Conservation (phyloP, 768 basidiomycete species). For the Paxillus ammoniavirescens region DNA sequence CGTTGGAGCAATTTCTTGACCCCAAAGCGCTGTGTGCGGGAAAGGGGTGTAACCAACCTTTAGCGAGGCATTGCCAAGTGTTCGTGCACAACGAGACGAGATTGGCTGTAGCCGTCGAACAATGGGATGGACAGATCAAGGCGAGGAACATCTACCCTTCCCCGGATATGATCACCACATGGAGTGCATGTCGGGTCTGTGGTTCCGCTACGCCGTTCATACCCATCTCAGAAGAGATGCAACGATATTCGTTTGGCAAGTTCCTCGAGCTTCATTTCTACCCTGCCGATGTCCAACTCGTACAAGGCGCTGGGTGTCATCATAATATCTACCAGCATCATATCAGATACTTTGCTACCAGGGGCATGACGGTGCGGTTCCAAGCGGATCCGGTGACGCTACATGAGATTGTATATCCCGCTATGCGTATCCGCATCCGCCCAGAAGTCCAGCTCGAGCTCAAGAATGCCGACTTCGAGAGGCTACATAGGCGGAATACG, state of each 20-base stretch:
- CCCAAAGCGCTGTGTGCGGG: constrained; percentile 77
- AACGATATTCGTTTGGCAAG: constrained; percentile 91
- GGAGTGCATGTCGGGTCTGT: constrained; percentile 83
- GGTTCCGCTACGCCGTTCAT: constrained; percentile 84
- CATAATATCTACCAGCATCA: constrained; percentile 96
- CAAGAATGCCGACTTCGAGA: constrained; percentile 89
- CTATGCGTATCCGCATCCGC: constrained; percentile 80
- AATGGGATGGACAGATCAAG: constrained; percentile 79
- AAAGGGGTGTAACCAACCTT: constrained; percentile 80
- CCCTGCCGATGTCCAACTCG: constrained; percentile 78
- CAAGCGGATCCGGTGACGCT: constrained; percentile 80
- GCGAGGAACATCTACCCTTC: constrained; percentile 54
- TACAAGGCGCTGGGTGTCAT: constrained; percentile 86
- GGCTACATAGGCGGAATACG: constrained; percentile 67
- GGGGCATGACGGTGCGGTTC: constrained; percentile 85
- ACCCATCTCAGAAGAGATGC: constrained; percentile 87
- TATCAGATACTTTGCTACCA: constrained; percentile 83
- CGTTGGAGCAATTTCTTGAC: constrained; percentile 65
- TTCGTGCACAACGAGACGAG: constrained; percentile 87
- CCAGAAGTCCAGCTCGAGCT: constrained; percentile 86
- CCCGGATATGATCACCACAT: constrained; percentile 83
- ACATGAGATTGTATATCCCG: constrained; percentile 87
- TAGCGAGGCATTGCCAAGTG: constrained; percentile 84
- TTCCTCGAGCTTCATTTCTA: constrained; percentile 97
- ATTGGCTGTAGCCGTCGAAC: constrained; percentile 83